phyloP scores from a whole-genome alignment of 2,329 filamentous ascomycete genomes.

The Monosporascus sp. region DNA sequence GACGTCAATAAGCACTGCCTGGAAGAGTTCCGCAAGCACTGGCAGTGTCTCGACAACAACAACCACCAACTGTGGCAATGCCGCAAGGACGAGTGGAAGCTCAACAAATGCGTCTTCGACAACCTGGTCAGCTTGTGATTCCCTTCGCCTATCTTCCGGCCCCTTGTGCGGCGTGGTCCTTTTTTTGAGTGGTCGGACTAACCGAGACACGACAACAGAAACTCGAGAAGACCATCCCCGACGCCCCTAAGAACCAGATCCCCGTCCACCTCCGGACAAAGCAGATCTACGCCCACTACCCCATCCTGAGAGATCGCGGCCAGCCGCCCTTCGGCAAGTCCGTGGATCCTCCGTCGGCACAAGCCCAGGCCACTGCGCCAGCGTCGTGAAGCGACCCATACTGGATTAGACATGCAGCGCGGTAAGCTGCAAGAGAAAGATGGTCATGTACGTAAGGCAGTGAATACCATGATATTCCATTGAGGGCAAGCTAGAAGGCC shows the following conservation, averaged over 20 bases:
- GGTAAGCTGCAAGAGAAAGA: background rate
- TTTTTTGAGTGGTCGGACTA: background rate
- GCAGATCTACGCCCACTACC: slow-evolving; percentile 56
- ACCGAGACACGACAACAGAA: slow-evolving; percentile 44
- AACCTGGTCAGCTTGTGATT: slow-evolving; percentile 67
- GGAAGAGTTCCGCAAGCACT: slow-evolving; percentile 85
- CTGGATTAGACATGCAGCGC: background rate
- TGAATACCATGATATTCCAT: slow-evolving; percentile 1
- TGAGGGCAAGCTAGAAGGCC: background rate
- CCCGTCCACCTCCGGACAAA: slow-evolving; percentile 69
- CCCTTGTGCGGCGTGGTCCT: too few relatives aligned
- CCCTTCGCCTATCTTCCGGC: too few relatives aligned
- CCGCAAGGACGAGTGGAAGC: slow-evolving; percentile 75
- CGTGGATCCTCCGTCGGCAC: slow-evolving; percentile 23
- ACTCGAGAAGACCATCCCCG: slow-evolving; percentile 75
- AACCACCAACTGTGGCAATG: slow-evolving; percentile 99
- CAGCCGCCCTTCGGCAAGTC: slow-evolving; percentile 25
- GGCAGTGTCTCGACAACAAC: slow-evolving; percentile 92
- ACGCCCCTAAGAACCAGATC: slow-evolving; percentile 61
- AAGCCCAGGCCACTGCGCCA: slow-evolving; percentile 18
- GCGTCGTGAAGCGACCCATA: slow-evolving; percentile 10
- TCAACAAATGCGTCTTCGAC: slow-evolving; percentile 94
- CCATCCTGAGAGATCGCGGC: slow-evolving; percentile 30
- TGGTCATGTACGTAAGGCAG: slow-evolving; percentile 6
- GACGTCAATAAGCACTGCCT: slow-evolving; percentile 96